Base-by-base conservation (phyloP, 176 grass and related monocot species). In the Aegilops sharonensis region DNA sequence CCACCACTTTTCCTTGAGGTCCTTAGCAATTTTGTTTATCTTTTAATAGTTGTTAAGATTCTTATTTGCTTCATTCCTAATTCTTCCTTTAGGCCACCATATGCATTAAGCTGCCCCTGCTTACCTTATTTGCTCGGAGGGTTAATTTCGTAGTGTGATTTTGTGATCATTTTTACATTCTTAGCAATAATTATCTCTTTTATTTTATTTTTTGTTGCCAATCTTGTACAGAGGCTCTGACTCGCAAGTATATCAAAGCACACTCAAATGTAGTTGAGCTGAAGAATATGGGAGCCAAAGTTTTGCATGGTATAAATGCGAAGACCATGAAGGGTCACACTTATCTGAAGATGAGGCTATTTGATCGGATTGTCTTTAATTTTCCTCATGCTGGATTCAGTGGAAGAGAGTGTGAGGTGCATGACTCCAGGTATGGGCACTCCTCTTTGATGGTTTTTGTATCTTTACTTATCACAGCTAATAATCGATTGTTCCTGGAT, bases 311-410 rank as follows among this genome's bases (percentile, higher is more conserved):
- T 8, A 52, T 95, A n/a, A 31, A 95, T 86, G 90, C 32, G 0
- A 69, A 45, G 15, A 86, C 29, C 5, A 89, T 94, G 87, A 86
- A 32, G 77, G 54, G 31, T 36, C 90, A 90, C 13, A 59, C 66
- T 12, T 56, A 86, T 36, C 78, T 92, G 65, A 92, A 79, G 71
- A 85, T 65, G 43, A 70, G 31, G 9, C 37, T 35, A 23, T 92
- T 94, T 70, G 85, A 94, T 87, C 40, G 88, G 39, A 91, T 95
- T 54, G 77, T 95, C 23, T 95, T 89, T 54, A 91, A 95, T 72
- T 95, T 95, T 37, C 84, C 93, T 18, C 86, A 95, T 82, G 88
- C 86, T 73, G 88, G 91, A 3, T 95, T 89, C 31, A 81, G 25
- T 60, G 93, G 88, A 80, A 81, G n/a, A 40, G 93, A 95, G 43